These are phyloP conservation scores for Paxillus rubicundulus DNA, from an alignment of 768 basidiomycete genomes.

Conservation along the genomic window DNA sequence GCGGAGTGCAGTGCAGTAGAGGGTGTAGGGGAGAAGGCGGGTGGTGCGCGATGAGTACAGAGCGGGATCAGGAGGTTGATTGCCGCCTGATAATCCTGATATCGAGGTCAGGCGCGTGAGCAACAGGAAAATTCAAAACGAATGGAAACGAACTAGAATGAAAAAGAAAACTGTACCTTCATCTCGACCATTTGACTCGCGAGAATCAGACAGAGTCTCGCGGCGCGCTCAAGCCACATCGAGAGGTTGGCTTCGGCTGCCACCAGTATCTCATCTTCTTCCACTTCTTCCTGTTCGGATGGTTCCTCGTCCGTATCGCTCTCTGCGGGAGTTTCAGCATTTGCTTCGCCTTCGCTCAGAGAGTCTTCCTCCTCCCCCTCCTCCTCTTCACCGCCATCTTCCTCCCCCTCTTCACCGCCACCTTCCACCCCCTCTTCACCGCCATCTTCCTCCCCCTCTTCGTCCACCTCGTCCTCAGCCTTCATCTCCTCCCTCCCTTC, in stretches of 20 bases:
- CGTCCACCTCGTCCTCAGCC: neutral
- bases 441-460: neutral
- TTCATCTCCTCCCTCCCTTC: neutral
- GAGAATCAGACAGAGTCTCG: constrained; percentile 72
- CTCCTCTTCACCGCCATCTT: neutral
- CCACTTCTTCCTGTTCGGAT: constrained; percentile 1
- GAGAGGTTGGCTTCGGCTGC: constrained; percentile 37
- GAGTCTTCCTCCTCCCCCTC: neutral
- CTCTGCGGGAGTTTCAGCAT: neutral
- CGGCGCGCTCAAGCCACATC: constrained; percentile 85
- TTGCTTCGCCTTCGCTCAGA: neutral
- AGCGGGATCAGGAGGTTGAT: constrained; percentile 66
- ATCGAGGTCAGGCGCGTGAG: neutral
- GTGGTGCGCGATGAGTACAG: constrained; percentile 38
- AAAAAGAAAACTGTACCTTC: constrained; percentile 49
- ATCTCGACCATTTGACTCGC: constrained; percentile 83
- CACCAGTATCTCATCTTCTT: constrained; percentile 16
- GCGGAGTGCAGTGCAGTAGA: constrained; percentile 65
- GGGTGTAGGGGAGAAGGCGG: constrained; percentile 16
- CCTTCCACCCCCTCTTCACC: neutral
- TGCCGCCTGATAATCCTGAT: constrained; percentile 69
- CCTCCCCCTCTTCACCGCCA: neutral
- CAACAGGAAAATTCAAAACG: neutral
- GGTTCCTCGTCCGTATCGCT: constrained; percentile 1
- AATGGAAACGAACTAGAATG: neutral